Evolutionary conservation across 192 early-diverging fungal genomes (phyloP).

Genomic region (Backusella sp.): DNA sequence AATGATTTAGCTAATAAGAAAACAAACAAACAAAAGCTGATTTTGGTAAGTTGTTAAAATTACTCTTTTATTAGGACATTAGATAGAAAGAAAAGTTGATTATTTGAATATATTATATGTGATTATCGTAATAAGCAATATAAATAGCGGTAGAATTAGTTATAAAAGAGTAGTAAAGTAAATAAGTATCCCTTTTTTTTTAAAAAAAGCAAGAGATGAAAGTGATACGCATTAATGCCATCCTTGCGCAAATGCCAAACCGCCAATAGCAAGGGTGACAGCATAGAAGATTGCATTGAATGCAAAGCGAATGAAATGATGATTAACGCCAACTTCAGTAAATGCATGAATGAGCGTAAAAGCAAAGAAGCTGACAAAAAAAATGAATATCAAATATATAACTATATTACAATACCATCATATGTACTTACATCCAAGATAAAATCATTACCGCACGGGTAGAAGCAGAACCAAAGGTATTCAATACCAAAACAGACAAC

Average conservation of each 20-base stretch:
- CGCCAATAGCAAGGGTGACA: slow-evolving; percentile 25
- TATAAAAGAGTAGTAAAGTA: background rate
- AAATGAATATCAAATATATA: background rate
- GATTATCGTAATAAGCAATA: background rate
- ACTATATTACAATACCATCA: background rate
- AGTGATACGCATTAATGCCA: background rate
- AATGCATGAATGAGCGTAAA: slow-evolving; percentile 16
- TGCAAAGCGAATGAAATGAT: slow-evolving; percentile 12
- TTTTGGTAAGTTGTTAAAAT: background rate
- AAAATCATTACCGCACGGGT: slow-evolving; percentile 32
- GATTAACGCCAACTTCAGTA: background rate
- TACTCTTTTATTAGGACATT: background rate
- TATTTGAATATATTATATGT: background rate
- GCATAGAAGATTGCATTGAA: slow-evolving; percentile 17
- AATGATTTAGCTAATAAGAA: background rate
- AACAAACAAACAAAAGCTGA: background rate
- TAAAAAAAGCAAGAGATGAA: too few species aligned
- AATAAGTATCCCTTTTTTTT: too few species aligned
- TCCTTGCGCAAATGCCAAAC: slow-evolving; percentile 12
- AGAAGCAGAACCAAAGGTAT: slow-evolving; percentile 34
- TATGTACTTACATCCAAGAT: slow-evolving; percentile 33
- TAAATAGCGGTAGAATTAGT: background rate
- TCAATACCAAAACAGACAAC: slow-evolving; percentile 32
- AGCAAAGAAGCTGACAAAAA: slow-evolving; percentile 13
- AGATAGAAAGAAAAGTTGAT: background rate